phyloP scores from a whole-genome alignment of 2,329 filamentous ascomycete species.

The Microthyrium microscopicum region DNA sequence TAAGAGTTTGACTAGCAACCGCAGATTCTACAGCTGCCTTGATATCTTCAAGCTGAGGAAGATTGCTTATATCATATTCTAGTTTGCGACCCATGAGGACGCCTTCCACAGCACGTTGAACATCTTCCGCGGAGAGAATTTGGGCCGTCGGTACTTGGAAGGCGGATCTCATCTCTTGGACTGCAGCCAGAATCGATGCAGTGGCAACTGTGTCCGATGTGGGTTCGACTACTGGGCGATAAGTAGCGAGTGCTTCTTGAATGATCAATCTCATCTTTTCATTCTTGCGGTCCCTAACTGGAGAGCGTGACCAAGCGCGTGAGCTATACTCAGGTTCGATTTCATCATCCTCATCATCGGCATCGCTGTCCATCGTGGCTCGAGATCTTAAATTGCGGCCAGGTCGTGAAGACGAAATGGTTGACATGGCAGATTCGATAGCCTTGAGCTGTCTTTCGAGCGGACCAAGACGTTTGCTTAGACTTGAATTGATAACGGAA shows the following conservation, averaged over 20 bases:
- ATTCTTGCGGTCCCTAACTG: conserved; percentile 58
- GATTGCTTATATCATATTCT: not conserved
- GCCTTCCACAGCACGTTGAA: conserved; percentile 8
- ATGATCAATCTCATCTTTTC: conserved; percentile 53
- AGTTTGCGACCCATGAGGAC: not conserved
- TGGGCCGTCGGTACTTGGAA: not conserved
- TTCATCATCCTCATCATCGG: conserved; percentile 82
- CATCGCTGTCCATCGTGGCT: conserved; percentile 65
- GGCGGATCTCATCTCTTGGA: conserved; percentile 6
- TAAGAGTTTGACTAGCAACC: conserved; percentile 14
- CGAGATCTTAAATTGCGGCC: conserved; percentile 49
- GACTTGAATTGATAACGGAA: conserved; percentile 59
- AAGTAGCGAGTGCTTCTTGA: conserved; percentile 44
- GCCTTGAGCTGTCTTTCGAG: conserved; percentile 61
- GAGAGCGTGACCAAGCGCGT: conserved; percentile 51
- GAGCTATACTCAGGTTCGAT: conserved; percentile 33
- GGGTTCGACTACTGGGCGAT: not conserved
- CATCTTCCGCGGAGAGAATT: not conserved
- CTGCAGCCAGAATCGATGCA: not conserved
- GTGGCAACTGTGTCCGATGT: not conserved
- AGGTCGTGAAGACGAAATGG: not conserved
- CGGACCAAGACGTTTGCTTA: conserved; percentile 63
- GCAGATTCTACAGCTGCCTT: conserved; percentile 20
- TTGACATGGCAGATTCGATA: conserved; percentile 19
- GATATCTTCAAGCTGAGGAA: conserved; percentile 20